Conservation (phyloP, 2,329 filamentous ascomycete genomes). For the Ramularia endophylla region DNA sequence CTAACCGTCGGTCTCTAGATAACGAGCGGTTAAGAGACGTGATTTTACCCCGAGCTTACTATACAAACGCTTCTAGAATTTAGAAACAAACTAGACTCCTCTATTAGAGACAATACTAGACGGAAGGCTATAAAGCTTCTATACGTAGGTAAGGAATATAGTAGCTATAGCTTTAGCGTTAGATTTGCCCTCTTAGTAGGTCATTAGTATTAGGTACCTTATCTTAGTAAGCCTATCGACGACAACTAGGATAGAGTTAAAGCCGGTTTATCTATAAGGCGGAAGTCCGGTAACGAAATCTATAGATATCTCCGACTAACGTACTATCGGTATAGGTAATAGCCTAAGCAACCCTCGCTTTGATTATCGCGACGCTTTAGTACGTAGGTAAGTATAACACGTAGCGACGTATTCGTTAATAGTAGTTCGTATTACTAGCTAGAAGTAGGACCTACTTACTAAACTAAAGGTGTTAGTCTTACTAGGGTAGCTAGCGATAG, state of each 20-base stretch:
- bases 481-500: slow-evolving; percentile 4
- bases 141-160: slow-evolving; percentile 11
- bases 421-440: slow-evolving; percentile 1
- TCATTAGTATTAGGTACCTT: slow-evolving; percentile 9
- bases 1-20: too few relatives aligned
- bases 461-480: slow-evolving; percentile 3
- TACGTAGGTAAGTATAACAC: slow-evolving; percentile 1
- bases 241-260: slow-evolving; percentile 17
- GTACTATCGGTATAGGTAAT: background rate
- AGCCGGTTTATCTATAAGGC: background rate
- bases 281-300: background rate
- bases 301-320: too few relatives aligned
- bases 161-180: slow-evolving; percentile 4
- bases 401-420: slow-evolving; percentile 3
- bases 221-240: slow-evolving; percentile 19
- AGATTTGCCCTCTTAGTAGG: background rate
- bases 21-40: background rate
- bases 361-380: slow-evolving; percentile 2
- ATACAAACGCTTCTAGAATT: slow-evolving; percentile 11
- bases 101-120: slow-evolving; percentile 8
- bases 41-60: background rate
- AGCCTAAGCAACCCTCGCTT: background rate
- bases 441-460: slow-evolving; percentile 2
- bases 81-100: slow-evolving; percentile 12
- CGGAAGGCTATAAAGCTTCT: slow-evolving; percentile 11